Evolutionary conservation across 2,329 filamentous ascomycete genomes (phyloP).

Genomic region (Alternaria sp.): DNA sequence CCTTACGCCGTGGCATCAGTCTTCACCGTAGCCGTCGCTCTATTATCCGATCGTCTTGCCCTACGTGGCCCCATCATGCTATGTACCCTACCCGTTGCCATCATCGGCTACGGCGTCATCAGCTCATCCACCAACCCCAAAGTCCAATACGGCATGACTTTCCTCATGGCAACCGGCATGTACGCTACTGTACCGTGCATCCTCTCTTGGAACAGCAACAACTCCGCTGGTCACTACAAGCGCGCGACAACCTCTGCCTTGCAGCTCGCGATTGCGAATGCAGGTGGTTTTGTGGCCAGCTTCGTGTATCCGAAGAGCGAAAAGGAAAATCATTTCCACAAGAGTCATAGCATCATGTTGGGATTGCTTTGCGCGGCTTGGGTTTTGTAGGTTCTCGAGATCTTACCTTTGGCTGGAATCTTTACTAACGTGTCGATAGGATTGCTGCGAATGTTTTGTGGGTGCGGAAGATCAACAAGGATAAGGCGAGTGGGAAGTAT

Average conservation of each 20-base stretch:
- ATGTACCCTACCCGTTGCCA: constrained; percentile 67
- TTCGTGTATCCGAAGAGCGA: constrained; percentile 67
- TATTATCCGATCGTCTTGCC: constrained; percentile 66
- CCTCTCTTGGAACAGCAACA: constrained; percentile 71
- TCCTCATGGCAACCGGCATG: constrained; percentile 70
- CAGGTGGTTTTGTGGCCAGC: constrained; percentile 69
- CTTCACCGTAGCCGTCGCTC: constrained; percentile 59
- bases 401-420: no score
- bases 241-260: constrained; percentile 70
- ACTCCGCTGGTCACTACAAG: constrained; percentile 73
- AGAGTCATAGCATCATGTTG: constrained; percentile 67
- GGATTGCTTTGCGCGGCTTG: constrained; percentile 67
- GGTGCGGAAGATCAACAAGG: constrained; percentile 68
- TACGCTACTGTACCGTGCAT: constrained; percentile 69
- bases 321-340: constrained; percentile 61
- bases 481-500: constrained; percentile 67
- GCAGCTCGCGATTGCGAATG: constrained; percentile 71
- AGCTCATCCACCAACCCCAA: constrained; percentile 60
- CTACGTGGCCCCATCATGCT: constrained; percentile 69
- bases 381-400: constrained; percentile 62
- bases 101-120: constrained; percentile 70
- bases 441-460: constrained; percentile 67
- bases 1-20: constrained; percentile 67
- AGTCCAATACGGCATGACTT: constrained; percentile 70
- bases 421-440: constrained; percentile 42